Conservation (phyloP, 2,329 filamentous ascomycete species). For the Cladosporium sp. region DNA sequence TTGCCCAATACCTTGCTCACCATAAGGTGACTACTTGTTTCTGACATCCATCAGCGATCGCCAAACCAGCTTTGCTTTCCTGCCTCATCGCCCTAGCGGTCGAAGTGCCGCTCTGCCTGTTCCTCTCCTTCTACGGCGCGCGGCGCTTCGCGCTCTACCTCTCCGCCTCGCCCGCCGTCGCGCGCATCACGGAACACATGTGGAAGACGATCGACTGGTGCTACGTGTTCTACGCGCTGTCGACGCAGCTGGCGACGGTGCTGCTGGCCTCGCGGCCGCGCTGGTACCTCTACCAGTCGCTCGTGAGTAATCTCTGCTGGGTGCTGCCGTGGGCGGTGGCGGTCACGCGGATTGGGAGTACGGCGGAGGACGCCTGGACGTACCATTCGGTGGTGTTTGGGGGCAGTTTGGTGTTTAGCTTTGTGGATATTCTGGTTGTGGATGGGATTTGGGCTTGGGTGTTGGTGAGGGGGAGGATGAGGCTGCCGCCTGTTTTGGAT, state of each 20-base stretch:
- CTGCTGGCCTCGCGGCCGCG: constrained; percentile 57
- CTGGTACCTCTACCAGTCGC: constrained; percentile 64
- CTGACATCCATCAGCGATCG: constrained; percentile 32
- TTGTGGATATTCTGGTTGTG: constrained; percentile 49
- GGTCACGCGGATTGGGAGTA: constrained; percentile 45
- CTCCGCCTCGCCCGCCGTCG: constrained; percentile 51
- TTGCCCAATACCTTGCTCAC: not conserved
- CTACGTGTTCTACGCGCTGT: constrained; percentile 63
- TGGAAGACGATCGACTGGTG: constrained; percentile 54
- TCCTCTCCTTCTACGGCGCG: constrained; percentile 54
- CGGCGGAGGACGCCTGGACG: constrained; percentile 55
- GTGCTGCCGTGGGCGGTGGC: constrained; percentile 67
- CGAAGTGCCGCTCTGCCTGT: constrained; percentile 57
- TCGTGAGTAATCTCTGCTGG: constrained; percentile 61
- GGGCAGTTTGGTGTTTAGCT: constrained; percentile 61
- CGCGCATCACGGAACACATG: constrained; percentile 59
- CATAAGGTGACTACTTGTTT: not conserved
- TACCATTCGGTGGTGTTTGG: constrained; percentile 64
- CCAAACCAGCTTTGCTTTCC: constrained; percentile 49
- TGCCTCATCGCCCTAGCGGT: constrained; percentile 48
- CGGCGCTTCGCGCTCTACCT: constrained; percentile 58
- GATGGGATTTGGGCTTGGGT: constrained; percentile 46
- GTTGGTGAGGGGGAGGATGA: constrained; percentile 39
- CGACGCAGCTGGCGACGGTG: constrained; percentile 59
- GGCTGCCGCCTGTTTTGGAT: constrained; percentile 5